Evolutionary conservation across 495 filamentous ascomycete genomes (phyloP).

Genomic region (Tuber brumale): DNA sequence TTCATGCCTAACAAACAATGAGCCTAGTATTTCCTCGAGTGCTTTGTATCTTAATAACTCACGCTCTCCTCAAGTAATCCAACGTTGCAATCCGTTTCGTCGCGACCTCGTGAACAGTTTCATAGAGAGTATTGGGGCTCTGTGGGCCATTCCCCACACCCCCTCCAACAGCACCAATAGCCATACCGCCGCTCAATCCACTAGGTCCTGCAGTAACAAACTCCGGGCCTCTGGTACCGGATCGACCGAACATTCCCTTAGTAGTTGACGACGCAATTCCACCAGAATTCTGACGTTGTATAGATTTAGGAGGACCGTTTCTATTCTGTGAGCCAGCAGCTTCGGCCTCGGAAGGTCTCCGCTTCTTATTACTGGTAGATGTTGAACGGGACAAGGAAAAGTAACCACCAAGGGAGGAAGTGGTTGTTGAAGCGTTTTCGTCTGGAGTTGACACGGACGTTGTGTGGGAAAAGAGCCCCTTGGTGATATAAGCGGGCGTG

Average conservation of each 20-base stretch:
- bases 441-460: constrained; percentile 38
- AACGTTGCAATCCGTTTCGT: constrained; percentile 94
- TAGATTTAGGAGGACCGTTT: neutral
- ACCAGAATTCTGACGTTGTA: neutral
- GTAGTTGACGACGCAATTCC: constrained; percentile 7
- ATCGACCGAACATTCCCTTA: constrained; percentile 34
- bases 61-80: constrained; percentile 89
- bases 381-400: constrained; percentile 37
- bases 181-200: constrained; percentile 18
- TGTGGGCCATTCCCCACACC: constrained; percentile 46
- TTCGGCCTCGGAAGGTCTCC: constrained; percentile 27
- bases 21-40: neutral
- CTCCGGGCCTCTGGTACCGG: constrained; percentile 23
- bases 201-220: constrained; percentile 13
- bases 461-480: constrained; percentile 36
- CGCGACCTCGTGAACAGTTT: constrained; percentile 81
- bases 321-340: neutral
- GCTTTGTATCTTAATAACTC: constrained; percentile 43
- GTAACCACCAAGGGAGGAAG: constrained; percentile 37
- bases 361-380: constrained; percentile 26
- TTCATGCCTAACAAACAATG: constrained; percentile 61
- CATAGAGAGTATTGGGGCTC: constrained; percentile 62
- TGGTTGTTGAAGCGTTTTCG: constrained; percentile 22
- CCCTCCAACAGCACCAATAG: constrained; percentile 17
- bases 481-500: constrained; percentile 39